Base-by-base conservation (phyloP, 495 filamentous ascomycete genomes). In the Daldinia caldariorum region DNA sequence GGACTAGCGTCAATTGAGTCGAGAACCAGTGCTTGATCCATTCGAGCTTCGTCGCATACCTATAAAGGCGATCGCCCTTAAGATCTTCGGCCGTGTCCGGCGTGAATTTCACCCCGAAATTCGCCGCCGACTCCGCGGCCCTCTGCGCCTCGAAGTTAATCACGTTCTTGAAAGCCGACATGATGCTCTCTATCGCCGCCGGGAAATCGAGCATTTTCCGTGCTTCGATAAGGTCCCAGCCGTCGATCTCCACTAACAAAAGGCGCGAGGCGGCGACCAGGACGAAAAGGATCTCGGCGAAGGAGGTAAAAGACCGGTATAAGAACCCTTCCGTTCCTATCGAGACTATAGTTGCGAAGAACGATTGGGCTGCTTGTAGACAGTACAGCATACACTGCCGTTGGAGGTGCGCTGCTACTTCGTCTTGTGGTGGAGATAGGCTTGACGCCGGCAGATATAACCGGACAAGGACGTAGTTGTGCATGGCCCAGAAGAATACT, bases 381-480 rank as follows among this genome's bases (percentile, higher is more conserved):
- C 76, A 76, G 55, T 72, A 63, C 16, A 69, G 61, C 51, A 78
- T 64, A 41, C 76, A 72, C 38, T 73, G 72, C 8, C 60, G 58
- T 31, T 75, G 76, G 18, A 74, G 66, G 12, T 61, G 58, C 10
- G 69, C 61, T 10, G 61, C 51, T n/a, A 50, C 38, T 39, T 60
- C 38, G 61, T 67, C 69, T 4, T 66, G 32, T n/a, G 75, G 67
- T 7, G 47, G 51, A 29, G 68, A 57, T n/a, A 69, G 29, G 26
- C 69, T 68, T 20, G 69, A 75, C 31, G 75, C 74, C 5, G 76
- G 76, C 13, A 78, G 63, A 50, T 79, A 76, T 49, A 79, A 49
- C 3, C 75, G 75, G 26, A 77, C 72, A 2, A 75, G 39, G n/a
- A 75, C 57, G 35, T 74, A 73, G 39, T 72, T 65, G 43, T 77